A percentile compares a stretch with the other conserved stretches of the same genome.
Evolutionary conservation across 495 filamentous ascomycete genomes (phyloP).

Genomic region (Penicillium argentinense): DNA sequence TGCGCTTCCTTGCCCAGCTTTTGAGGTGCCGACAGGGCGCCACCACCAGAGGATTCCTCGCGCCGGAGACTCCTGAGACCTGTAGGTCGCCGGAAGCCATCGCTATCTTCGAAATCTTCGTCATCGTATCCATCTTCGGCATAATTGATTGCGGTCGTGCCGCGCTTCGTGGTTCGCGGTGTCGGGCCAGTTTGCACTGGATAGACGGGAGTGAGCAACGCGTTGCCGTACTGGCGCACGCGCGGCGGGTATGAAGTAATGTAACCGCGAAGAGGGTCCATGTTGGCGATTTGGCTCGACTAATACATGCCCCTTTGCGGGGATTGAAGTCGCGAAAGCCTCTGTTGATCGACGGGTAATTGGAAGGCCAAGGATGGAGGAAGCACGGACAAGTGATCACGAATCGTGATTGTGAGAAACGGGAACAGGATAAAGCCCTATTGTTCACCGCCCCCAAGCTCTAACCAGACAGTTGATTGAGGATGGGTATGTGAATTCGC

Average conservation of each 20-base stretch:
- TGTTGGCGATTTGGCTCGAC: slow-evolving; percentile 43
- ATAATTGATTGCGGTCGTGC: slow-evolving; percentile 94
- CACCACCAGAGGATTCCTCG: slow-evolving; percentile 67
- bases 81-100: slow-evolving; percentile 74
- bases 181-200: slow-evolving; percentile 64
- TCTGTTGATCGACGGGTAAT: slow-evolving; percentile 17
- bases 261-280: slow-evolving; percentile 78
- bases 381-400: not conserved
- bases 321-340: slow-evolving; percentile 14
- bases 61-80: slow-evolving; percentile 79
- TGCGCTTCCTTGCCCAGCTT: slow-evolving; percentile 83
- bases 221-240: slow-evolving; percentile 87
- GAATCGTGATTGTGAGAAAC: not conserved
- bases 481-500: slow-evolving; percentile 2
- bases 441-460: no score
- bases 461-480: not conserved
- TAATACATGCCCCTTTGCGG: slow-evolving; percentile 43
- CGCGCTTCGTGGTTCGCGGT: slow-evolving; percentile 90
- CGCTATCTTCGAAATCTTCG: slow-evolving; percentile 88
- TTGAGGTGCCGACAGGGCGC: slow-evolving; percentile 61
- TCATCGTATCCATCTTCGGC: slow-evolving; percentile 95
- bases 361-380: slow-evolving; percentile 7
- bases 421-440: no score
- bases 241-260: slow-evolving; percentile 90
- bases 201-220: slow-evolving; percentile 85